Percentiles rank a stretch among this genome's conserved stretches.
Conservation (phyloP, 2,329 filamentous ascomycete genomes). For the Monosporascus sp. region DNA sequence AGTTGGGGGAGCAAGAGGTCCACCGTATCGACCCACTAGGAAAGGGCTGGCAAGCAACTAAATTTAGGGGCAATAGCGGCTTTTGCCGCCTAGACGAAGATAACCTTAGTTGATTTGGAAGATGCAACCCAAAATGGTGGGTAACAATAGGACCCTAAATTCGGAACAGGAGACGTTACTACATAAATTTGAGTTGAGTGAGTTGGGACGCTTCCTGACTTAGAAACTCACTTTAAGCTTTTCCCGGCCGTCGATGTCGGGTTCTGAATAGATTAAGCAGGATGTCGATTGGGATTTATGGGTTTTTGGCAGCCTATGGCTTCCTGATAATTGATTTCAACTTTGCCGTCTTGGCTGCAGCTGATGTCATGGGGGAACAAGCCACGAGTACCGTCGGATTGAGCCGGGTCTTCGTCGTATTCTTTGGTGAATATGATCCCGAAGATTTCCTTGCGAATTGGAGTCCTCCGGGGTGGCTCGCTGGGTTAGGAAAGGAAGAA, state of each 20-base stretch:
- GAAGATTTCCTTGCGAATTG: too few relatives aligned
- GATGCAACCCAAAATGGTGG: neutral
- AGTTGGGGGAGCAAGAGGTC: neutral
- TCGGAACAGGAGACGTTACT: neutral
- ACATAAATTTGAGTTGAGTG: neutral
- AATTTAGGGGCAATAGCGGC: neutral
- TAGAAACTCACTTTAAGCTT: neutral
- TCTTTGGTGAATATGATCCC: too few relatives aligned
- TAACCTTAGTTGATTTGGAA: neutral
- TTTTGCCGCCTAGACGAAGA: neutral
- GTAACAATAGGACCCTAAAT: neutral
- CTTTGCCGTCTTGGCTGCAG: neutral
- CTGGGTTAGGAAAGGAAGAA: too few relatives aligned
- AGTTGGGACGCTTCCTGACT: neutral
- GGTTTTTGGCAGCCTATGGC: neutral
- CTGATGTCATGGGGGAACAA: neutral
- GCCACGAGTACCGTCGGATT: too few relatives aligned
- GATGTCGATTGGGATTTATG: neutral
- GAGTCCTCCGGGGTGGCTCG: too few relatives aligned
- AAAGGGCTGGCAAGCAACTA: neutral
- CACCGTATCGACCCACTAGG: neutral
- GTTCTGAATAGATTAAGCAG: too few relatives aligned
- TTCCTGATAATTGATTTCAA: neutral
- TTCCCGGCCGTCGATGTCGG: neutral
- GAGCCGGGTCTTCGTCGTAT: too few relatives aligned